phyloP scores from a whole-genome alignment of 352 stramenopile genomes.

The Phytophthora colocasiae region DNA sequence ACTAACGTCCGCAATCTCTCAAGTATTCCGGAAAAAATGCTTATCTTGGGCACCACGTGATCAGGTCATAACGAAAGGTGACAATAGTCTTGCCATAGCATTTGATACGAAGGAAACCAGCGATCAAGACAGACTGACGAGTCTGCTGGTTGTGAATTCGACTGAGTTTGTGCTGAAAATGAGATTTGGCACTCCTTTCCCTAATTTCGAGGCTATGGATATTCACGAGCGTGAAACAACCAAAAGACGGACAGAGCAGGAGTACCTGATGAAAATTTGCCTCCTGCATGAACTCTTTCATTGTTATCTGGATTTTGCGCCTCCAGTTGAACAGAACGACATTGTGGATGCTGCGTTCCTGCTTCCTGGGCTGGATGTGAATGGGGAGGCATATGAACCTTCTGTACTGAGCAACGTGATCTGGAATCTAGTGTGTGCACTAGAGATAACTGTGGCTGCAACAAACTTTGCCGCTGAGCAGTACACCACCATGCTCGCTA shows the following conservation, averaged over 20 bases:
- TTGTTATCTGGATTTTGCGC: conserved; percentile 53
- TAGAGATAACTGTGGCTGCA: conserved; percentile 52
- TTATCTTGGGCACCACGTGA: conserved; percentile 34
- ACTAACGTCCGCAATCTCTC: conserved; percentile 42
- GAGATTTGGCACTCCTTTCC: conserved; percentile 35
- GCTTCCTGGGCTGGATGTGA: conserved; percentile 30
- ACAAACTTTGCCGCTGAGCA: conserved; percentile 40
- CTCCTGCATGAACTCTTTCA: conserved; percentile 57
- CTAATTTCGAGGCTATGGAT: conserved; percentile 15
- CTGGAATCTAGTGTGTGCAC: conserved; percentile 59
- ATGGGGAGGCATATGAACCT: conserved; percentile 19
- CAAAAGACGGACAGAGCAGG: conserved; percentile 28
- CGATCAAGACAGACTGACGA: conserved; percentile 10
- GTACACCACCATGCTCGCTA: conserved; percentile 24
- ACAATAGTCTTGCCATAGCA: conserved; percentile 29
- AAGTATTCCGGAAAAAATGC: conserved; percentile 60
- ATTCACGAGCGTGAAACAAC: conserved; percentile 15
- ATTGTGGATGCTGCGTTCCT: conserved; percentile 63
- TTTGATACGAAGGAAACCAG: conserved; percentile 14
- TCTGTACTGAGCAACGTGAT: conserved; percentile 40
- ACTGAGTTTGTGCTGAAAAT: conserved; percentile 54
- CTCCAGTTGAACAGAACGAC: conserved; percentile 31
- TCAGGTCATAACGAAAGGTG: conserved; percentile 19
- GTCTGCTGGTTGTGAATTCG: conserved; percentile 44
- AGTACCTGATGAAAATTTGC: conserved; percentile 52